Base-by-base conservation (phyloP, 2,329 filamentous ascomycete genomes). In the Fusarium verrucosum region DNA sequence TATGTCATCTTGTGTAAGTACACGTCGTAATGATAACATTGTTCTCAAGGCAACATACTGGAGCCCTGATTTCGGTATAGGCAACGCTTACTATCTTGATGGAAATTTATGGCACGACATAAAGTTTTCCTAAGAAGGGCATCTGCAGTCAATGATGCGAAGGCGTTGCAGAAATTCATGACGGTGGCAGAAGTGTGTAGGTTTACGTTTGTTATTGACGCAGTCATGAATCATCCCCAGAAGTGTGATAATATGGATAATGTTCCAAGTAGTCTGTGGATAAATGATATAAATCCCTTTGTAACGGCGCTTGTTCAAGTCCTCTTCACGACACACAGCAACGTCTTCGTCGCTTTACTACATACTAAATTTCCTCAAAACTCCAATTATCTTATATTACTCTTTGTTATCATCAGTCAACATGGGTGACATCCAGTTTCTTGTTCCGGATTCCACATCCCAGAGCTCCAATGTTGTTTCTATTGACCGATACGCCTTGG, bases 401-500 rank as follows among this genome's bases (percentile, higher is more conserved):
- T 28, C 23, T 19, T 41, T 41, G n/a, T 16, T 17, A 25, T 19
- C 10, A 1, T 41, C 38, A 28, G 26, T 8, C 22, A 41, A 25
- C 38, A 41, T 41, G 38, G 38, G 38, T 41, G 38, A 41, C 22
- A 41, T 41, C 2, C 38, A 11, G 8, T 41, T 41, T 14, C 10
- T 25, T 41, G 38, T 41, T 9, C 10, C 38, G 5, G 38, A 41
- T 17, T 41, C 38, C 23, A 10, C 38, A 28, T 26, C 38, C 23
- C 9, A 41, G 38, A 22, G 7, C 38, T 41, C 38, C 22, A 41
- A 28, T 28, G 23, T 41, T 10, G 4, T 41, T 41, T 41, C 38
- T 28, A 72, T 77, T 30, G 76, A 78, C 64, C 72, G 74, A 10
- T 76, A 75, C 41, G 75, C 75, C 26, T 72, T 79, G 10, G 74